phyloP scores from a whole-genome alignment of 2,329 filamentous ascomycete species.

The Sphaerostilbella broomeana region DNA sequence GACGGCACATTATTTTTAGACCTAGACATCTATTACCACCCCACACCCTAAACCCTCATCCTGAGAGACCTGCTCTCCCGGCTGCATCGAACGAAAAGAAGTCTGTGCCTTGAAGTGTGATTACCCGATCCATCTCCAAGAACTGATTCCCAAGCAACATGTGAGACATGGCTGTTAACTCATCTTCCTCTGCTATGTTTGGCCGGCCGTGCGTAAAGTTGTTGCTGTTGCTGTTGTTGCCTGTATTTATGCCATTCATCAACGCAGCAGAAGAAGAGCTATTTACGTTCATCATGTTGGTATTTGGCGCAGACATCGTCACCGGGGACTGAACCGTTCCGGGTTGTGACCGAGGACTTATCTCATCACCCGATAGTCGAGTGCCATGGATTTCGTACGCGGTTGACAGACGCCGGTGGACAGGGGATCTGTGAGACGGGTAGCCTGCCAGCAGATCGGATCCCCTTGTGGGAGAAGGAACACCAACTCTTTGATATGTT shows the following conservation, averaged over 20 bases:
- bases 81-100: slow-evolving; percentile 5
- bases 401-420: neutral
- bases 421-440: neutral
- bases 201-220: neutral
- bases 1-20: too few species aligned
- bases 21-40: too few species aligned
- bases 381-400: neutral
- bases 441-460: neutral
- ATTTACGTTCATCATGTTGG: neutral
- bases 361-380: neutral
- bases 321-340: neutral
- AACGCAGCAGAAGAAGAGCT: neutral
- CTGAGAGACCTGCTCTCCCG: neutral
- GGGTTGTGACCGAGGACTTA: neutral
- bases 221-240: neutral
- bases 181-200: slow-evolving; percentile 1
- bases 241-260: neutral
- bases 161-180: slow-evolving; percentile 7
- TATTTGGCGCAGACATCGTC: neutral
- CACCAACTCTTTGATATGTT: slow-evolving; percentile 1
- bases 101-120: slow-evolving; percentile 3
- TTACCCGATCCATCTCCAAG: slow-evolving; percentile 9
- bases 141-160: slow-evolving; percentile 8
- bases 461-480: slow-evolving; percentile 2
- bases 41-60: too few species aligned